These are phyloP conservation scores for Krasilnikovozyma curviuscula DNA, from an alignment of 768 basidiomycete genomes.

Conservation along the genomic window DNA sequence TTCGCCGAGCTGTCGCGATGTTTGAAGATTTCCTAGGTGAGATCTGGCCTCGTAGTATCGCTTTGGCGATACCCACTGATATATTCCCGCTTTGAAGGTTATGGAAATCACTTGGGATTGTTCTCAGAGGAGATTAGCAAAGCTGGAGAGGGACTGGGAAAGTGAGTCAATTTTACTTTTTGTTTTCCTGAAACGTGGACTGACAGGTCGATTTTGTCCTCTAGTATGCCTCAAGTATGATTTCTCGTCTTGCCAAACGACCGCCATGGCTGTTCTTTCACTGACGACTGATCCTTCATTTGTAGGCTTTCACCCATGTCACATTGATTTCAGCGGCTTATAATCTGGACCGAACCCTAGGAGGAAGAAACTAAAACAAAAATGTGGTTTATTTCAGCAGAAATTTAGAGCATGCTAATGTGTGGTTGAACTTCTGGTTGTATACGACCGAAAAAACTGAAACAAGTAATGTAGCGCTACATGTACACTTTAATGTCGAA, in stretches of 20 bases:
- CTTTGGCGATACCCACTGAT: not conserved
- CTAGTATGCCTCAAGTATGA: not conserved
- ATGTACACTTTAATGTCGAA: too few relatives aligned
- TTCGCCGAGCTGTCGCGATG: slow-evolving; percentile 43
- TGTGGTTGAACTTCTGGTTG: too few relatives aligned
- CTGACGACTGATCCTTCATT: slow-evolving; percentile 21
- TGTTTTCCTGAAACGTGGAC: too few relatives aligned
- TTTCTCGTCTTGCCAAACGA: not conserved
- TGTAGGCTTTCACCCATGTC: slow-evolving; percentile 28
- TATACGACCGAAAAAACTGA: too few relatives aligned
- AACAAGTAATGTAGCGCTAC: too few relatives aligned
- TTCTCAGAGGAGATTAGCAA: slow-evolving; percentile 42
- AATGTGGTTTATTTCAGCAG: too few relatives aligned
- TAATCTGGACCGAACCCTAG: slow-evolving; percentile 25
- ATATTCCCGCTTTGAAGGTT: slow-evolving; percentile 50
- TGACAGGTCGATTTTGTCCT: too few relatives aligned
- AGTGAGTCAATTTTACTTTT: too few relatives aligned
- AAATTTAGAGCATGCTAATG: too few relatives aligned
- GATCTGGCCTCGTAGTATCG: not conserved
- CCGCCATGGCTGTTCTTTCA: not conserved
- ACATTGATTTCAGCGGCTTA: slow-evolving; percentile 24
- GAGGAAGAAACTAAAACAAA: too few relatives aligned
- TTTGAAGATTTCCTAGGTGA: slow-evolving; percentile 33
- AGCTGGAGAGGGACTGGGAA: slow-evolving; percentile 55
- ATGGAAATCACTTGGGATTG: slow-evolving; percentile 69